phyloP scores from a whole-genome alignment of 176 grass and related monocot species.

The Oryza australiensis region DNA sequence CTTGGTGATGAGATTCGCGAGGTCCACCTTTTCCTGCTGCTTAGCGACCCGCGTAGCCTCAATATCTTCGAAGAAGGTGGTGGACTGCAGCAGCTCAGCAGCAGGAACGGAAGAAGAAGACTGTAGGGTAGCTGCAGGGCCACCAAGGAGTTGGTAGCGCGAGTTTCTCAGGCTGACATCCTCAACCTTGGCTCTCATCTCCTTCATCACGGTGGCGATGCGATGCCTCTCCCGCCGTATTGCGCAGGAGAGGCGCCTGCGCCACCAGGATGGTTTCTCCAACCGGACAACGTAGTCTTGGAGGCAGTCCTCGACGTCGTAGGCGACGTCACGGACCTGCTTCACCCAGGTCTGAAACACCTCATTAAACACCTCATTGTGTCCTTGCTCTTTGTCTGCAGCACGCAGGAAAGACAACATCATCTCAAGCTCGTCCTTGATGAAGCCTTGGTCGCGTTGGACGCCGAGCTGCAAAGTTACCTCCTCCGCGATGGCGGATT shows the following conservation, averaged over 20 bases:
- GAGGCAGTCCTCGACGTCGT: slow-evolving; percentile 42
- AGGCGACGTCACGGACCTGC: slow-evolving; percentile 35
- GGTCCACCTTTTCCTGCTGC: not conserved
- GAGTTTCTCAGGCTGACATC: slow-evolving; percentile 24
- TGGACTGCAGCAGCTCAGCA: not conserved
- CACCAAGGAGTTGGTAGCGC: not conserved
- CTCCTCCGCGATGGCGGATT: not conserved
- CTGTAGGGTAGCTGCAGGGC: not conserved
- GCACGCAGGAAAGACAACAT: slow-evolving; percentile 32
- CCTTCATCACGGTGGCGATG: not conserved
- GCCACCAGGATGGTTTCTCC: not conserved
- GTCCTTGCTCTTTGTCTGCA: no score
- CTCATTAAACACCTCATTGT: no score
- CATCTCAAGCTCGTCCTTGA: slow-evolving; percentile 39
- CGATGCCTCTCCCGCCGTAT: no score
- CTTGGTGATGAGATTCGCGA: no score
- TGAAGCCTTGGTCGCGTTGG: not conserved
- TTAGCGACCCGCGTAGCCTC: not conserved
- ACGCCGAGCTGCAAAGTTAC: slow-evolving; percentile 31
- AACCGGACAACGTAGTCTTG: not conserved
- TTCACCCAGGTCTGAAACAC: not conserved
- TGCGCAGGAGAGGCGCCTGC: not conserved
- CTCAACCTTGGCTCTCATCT: slow-evolving; percentile 7
- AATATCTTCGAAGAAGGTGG: no score
- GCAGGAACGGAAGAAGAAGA: no score